These are phyloP conservation scores for Candida stauntonica DNA, from an alignment of 805 yeast species.

Conservation along the genomic window DNA sequence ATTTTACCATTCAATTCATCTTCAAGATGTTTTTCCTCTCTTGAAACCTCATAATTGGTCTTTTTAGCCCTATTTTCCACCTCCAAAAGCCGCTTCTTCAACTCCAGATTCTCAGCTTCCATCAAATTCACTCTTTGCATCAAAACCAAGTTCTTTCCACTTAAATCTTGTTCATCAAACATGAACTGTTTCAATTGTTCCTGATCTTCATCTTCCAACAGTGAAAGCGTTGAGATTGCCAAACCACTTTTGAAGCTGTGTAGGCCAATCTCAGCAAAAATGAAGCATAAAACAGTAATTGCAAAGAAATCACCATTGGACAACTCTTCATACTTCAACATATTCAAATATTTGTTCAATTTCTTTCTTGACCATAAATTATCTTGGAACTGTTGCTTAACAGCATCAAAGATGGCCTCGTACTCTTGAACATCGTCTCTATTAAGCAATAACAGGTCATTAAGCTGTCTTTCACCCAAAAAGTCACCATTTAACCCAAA, in stretches of 20 bases:
- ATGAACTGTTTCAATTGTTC: slow-evolving; percentile 14
- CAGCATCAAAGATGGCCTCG: slow-evolving; percentile 4
- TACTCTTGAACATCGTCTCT: slow-evolving; percentile 2
- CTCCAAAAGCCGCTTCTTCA: slow-evolving; percentile 7
- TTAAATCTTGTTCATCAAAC: slow-evolving; percentile 21
- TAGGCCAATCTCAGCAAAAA: slow-evolving; percentile 18
- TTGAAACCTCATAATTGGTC: neutral
- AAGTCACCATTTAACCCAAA: slow-evolving; percentile 4
- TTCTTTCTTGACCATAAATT: slow-evolving; percentile 7
- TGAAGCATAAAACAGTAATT: slow-evolving; percentile 13
- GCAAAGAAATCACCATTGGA: slow-evolving; percentile 8
- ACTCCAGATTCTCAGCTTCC: slow-evolving; percentile 14
- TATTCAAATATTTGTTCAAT: slow-evolving; percentile 8
- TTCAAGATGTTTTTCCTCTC: slow-evolving; percentile 2
- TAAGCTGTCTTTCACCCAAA: neutral
- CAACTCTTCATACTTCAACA: slow-evolving; percentile 9
- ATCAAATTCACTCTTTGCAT: slow-evolving; percentile 13
- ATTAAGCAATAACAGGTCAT: neutral
- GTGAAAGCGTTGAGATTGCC: slow-evolving; percentile 11
- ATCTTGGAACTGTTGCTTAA: slow-evolving; percentile 4
- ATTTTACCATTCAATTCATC: neutral
- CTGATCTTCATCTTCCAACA: slow-evolving; percentile 14
- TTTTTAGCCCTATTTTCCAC: neutral
- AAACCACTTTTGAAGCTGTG: slow-evolving; percentile 17
- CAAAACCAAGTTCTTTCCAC: slow-evolving; percentile 18